phyloP scores from a whole-genome alignment of 176 grass and related monocot species.

The Oryza brachyantha region DNA sequence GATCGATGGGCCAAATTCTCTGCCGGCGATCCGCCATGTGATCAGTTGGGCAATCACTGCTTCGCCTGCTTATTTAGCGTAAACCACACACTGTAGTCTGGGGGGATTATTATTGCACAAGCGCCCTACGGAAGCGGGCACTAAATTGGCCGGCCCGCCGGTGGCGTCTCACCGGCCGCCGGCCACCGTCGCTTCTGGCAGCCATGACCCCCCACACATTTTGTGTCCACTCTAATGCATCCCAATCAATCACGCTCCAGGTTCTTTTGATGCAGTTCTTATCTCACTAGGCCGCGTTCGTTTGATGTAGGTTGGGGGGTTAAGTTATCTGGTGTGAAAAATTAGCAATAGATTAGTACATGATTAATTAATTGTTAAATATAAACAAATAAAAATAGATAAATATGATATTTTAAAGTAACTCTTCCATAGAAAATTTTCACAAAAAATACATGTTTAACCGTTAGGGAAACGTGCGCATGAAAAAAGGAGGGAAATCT shows the following conservation, averaged over 20 bases:
- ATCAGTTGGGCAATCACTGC: neutral
- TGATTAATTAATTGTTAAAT: no score
- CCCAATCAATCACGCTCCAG: neutral
- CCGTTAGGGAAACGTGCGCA: no score
- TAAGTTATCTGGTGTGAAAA: no score
- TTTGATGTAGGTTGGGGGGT: no score
- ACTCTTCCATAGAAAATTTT: no score
- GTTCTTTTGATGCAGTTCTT: neutral
- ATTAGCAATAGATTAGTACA: no score
- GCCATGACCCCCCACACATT: neutral
- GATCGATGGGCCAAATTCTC: no score
- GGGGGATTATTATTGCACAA: neutral
- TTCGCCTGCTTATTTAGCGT: constrained; percentile 23
- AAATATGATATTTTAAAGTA: no score
- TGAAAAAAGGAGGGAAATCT: no score
- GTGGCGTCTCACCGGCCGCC: constrained; percentile 5
- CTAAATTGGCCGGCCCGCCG: constrained; percentile 30
- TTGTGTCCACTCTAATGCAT: neutral
- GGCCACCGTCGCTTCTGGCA: neutral
- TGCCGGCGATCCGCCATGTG: neutral
- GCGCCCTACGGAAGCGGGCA: constrained; percentile 13
- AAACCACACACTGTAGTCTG: constrained; percentile 1
- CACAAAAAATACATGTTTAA: no score
- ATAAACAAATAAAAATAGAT: no score
- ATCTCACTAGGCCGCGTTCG: no score